Evolutionary conservation across 1,139 yeast species (phyloP).

Genomic region (Yamadazyma dushanensis): DNA sequence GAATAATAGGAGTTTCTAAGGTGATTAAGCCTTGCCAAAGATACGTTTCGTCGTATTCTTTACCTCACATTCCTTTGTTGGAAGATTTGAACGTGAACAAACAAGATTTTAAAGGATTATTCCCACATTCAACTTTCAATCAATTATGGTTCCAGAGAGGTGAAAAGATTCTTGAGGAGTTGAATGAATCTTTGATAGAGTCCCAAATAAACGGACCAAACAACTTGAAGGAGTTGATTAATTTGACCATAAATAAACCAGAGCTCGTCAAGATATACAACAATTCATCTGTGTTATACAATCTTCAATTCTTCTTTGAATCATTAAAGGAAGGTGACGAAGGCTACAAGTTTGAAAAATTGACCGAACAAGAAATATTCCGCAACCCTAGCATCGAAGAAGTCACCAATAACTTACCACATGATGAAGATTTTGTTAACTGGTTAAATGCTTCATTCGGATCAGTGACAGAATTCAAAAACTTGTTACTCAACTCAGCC

Average conservation of each 20-base stretch:
- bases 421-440: conserved; percentile 34
- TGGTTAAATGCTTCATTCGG: conserved; percentile 63
- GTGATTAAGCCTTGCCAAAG: conserved; percentile 1
- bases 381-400: conserved; percentile 36
- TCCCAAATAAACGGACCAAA: conserved; percentile 23
- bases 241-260: conserved; percentile 47
- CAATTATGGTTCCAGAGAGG: conserved; percentile 65
- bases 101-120: conserved; percentile 53
- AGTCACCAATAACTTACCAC: conserved; percentile 30
- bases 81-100: conserved; percentile 31
- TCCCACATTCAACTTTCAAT: conserved; percentile 50
- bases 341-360: conserved; percentile 17
- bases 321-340: conserved; percentile 40
- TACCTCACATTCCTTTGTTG: conserved; percentile 33
- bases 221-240: conserved; percentile 38
- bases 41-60: conserved; percentile 15
- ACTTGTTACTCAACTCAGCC: conserved; percentile 61
- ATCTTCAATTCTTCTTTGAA: conserved; percentile 59
- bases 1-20: conserved; percentile 1
- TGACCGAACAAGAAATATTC: conserved; percentile 36
- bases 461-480: conserved; percentile 64
- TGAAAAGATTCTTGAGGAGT: conserved; percentile 42
- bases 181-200: conserved; percentile 43
- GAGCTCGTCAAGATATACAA: conserved; percentile 50
- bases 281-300: conserved; percentile 60